Conservation (phyloP, 306 rosid genomes). For the cucumber (Cucumis sativus) region Cucumber_9930_V3 NC_026655.2:4885001-4885500, state of each 20-base stretch:
- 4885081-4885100: constrained; percentile 51
- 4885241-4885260: background rate
- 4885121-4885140: background rate
- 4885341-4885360: too few relatives aligned
- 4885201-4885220: background rate
- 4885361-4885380: too few relatives aligned
- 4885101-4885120: constrained; percentile 1
- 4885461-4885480: too few relatives aligned
- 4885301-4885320: too few relatives aligned
- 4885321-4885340: too few relatives aligned
- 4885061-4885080: background rate
- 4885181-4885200: background rate
- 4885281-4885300: too few relatives aligned
- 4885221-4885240: background rate
- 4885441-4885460: too few relatives aligned
- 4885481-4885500: too few relatives aligned
- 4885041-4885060: background rate
- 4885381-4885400: too few relatives aligned
- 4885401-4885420: too few relatives aligned
- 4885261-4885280: background rate
- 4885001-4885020: too few relatives aligned
- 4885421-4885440: too few relatives aligned
- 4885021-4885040: background rate
- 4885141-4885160: background rate
- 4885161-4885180: background rate